Evolutionary conservation across 2,329 filamentous ascomycete genomes (phyloP), one percentile per base, ranked within the genome.

Genomic region (Reticulascus tulasneorum): DNA sequence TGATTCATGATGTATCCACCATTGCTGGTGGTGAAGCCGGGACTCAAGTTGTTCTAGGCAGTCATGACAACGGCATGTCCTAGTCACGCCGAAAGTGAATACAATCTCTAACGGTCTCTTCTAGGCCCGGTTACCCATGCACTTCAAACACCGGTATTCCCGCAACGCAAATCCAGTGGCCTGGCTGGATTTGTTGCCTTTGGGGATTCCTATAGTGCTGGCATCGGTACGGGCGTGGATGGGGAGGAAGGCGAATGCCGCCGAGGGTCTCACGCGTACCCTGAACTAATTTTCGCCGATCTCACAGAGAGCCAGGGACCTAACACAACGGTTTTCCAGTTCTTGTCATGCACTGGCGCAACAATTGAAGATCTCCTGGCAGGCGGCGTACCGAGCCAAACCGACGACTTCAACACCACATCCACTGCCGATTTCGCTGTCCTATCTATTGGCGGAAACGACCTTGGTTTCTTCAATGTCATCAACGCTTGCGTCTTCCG

Each of bases 401-500:
- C 71, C 35, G 66, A 67, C 40, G 40, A 42, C 11, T 56, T 70
- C 47, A 62, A 67, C 48, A 50, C 50, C 5, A 58, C 61, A 8
- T 42, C 50, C 1, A 59, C 58, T 2, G 47, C 53, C 16, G 63
- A 67, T 47, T 68, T 71, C 41, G 65, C 65, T 4, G 58, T 69
- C 1, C 53, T 71, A 6, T 69, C 66, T n/a, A 56, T 71, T 21
- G 67, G 66, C 29, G 67, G 67, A 12, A 71, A 71, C 49, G 68
- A 71, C 44, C 56, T 71, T 8, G 67, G 66, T 43, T 71, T 71
- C 54, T 71, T 69, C 43, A 61, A 65, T 23, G 63, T 71, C 15
- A 67, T 71, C 50, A 71, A 71, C 46, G 66, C 66, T 17, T 71
- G 69, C 47, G 62, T 72, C 12, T 71, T 71, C 44, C 60, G 66